phyloP scores from a whole-genome alignment of 345 rosid genomes.

The Eucalyptus pauciflora region DNA sequence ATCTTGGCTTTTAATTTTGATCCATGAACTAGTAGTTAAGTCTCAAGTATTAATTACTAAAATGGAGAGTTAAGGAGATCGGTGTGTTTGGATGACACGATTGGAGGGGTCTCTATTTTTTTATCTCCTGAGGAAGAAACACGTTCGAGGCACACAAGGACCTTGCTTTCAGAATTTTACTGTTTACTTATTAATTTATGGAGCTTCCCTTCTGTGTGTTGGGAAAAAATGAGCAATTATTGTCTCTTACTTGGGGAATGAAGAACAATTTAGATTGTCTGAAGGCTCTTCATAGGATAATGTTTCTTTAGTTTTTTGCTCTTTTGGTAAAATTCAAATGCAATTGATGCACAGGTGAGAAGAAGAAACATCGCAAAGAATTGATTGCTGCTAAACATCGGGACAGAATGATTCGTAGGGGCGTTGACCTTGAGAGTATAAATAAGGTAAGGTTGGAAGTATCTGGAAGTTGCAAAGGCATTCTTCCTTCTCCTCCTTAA shows the following conservation, averaged over 20 bases:
- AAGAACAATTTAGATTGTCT: not conserved
- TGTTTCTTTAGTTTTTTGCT: not conserved
- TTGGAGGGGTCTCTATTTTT: too few species aligned
- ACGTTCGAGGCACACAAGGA: too few species aligned
- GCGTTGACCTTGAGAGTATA: constrained; percentile 67
- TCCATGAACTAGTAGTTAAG: too few species aligned
- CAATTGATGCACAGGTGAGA: constrained; percentile 34
- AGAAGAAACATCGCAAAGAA: constrained; percentile 84
- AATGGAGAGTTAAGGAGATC: too few species aligned
- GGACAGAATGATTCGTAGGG: constrained; percentile 66
- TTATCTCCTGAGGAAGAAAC: too few species aligned
- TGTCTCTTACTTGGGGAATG: not conserved
- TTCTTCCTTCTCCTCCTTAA: not conserved
- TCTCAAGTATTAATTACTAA: too few species aligned
- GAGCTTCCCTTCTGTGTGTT: not conserved
- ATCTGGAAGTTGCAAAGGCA: not conserved
- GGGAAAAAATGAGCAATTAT: not conserved
- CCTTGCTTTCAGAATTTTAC: too few species aligned
- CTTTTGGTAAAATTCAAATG: not conserved
- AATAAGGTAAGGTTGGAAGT: constrained; percentile 27
- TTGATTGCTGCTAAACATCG: constrained; percentile 66
- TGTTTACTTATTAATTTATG: not conserved
- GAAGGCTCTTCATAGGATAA: not conserved
- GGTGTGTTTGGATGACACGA: too few species aligned
- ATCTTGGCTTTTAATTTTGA: too few species aligned